Conservation (phyloP, 2,329 filamentous ascomycete genomes). For the Alternaria hordeiaustralica region DNA sequence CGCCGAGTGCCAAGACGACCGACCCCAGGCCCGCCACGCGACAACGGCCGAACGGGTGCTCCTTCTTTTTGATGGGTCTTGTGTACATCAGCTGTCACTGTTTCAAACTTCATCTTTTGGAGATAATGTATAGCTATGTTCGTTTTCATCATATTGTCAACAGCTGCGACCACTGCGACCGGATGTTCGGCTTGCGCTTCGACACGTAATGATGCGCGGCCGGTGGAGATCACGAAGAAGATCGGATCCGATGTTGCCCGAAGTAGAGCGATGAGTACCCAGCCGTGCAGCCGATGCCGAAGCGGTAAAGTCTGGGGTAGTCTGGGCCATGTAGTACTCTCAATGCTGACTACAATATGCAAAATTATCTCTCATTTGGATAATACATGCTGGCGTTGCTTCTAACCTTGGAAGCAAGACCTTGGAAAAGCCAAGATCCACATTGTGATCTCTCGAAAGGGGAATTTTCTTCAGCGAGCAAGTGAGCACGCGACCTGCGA, state of each 20-base stretch:
- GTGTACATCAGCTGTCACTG: not conserved
- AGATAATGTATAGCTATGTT: not conserved
- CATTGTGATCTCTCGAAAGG: not conserved
- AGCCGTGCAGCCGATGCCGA: not conserved
- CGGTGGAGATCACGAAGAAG: not conserved
- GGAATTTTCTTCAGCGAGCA: not conserved
- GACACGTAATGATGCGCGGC: constrained; percentile 4
- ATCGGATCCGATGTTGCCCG: constrained; percentile 13
- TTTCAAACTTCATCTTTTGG: not conserved
- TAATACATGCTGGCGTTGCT: not conserved
- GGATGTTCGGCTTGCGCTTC: not conserved
- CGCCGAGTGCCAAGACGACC: constrained; percentile 24
- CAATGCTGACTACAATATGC: not conserved
- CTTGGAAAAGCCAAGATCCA: not conserved
- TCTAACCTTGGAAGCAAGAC: not conserved
- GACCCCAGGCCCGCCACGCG: constrained; percentile 16
- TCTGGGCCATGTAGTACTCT: constrained; percentile 1
- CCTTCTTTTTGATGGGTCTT: not conserved
- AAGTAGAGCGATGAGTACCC: not conserved
- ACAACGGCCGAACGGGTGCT: constrained; percentile 8
- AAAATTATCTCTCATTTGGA: not conserved
- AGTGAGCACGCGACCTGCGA: not conserved
- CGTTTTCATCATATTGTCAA: not conserved
- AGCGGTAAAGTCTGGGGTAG: constrained; percentile 1
- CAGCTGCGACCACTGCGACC: not conserved